Conservation (phyloP, 2,329 filamentous ascomycete genomes). For the Clarireedia sp. region DNA sequence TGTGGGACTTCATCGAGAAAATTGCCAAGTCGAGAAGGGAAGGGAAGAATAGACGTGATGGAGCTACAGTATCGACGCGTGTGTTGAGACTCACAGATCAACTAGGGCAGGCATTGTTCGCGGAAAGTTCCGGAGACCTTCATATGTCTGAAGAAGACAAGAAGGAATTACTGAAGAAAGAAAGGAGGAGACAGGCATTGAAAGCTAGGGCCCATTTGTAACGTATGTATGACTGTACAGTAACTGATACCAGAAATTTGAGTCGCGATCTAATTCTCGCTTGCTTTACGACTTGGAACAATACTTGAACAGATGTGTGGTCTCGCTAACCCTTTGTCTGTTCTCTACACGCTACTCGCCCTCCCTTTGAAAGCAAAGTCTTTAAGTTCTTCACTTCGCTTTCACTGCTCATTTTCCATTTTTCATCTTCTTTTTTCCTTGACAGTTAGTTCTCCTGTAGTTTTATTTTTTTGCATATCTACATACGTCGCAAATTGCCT, state of each 20-base stretch:
- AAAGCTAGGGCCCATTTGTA: constrained; percentile 45
- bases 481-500: too few relatives aligned
- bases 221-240: constrained; percentile 11
- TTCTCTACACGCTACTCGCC: too few relatives aligned
- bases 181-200: constrained; percentile 38
- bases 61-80: constrained; percentile 74
- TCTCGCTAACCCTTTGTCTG: too few relatives aligned
- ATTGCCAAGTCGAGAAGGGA: constrained; percentile 78
- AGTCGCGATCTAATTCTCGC: not conserved
- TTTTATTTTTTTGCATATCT: too few relatives aligned
- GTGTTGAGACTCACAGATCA: constrained; percentile 71
- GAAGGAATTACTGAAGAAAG: constrained; percentile 39
- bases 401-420: too few relatives aligned
- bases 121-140: constrained; percentile 35
- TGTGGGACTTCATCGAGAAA: constrained; percentile 89
- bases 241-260: constrained; percentile 7
- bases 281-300: too few relatives aligned
- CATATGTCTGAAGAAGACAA: constrained; percentile 43
- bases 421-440: too few relatives aligned
- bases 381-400: too few relatives aligned
- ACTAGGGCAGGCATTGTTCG: constrained; percentile 64
- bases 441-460: too few relatives aligned
- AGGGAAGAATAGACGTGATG: constrained; percentile 94
- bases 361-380: too few relatives aligned
- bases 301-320: too few relatives aligned